These are phyloP conservation scores for peach (Prunus persica) DNA, from an alignment of 306 rosid genomes.

Conservation along the genomic window Prunus_persica_NCBIv2 NC_034009.1:8781001-8781500, in stretches of 20 bases:
- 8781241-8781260: conserved; percentile 16
- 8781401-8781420: conserved; percentile 18
- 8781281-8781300: conserved; percentile 30
- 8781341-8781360: conserved; percentile 13
- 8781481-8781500: conserved; percentile 29
- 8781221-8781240: conserved; percentile 26
- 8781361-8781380: conserved; percentile 3
- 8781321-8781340: conserved; percentile 35
- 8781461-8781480: conserved; percentile 20
- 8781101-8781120: conserved; percentile 46
- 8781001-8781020: conserved; percentile 69
- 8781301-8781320: conserved; percentile 20
- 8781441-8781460: background rate
- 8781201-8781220: conserved; percentile 40
- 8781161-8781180: conserved; percentile 11
- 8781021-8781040: conserved; percentile 30
- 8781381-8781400: conserved; percentile 40
- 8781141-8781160: conserved; percentile 34
- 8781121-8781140: conserved; percentile 72
- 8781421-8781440: background rate
- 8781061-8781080: conserved; percentile 15
- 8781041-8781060: conserved; percentile 26
- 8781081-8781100: conserved; percentile 19
- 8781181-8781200: conserved; percentile 25
- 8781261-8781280: conserved; percentile 5